Evolutionary conservation across 371 early-diverging fungal genomes (phyloP).

Genomic region (Amoeboaphelidium protococcarum): DNA sequence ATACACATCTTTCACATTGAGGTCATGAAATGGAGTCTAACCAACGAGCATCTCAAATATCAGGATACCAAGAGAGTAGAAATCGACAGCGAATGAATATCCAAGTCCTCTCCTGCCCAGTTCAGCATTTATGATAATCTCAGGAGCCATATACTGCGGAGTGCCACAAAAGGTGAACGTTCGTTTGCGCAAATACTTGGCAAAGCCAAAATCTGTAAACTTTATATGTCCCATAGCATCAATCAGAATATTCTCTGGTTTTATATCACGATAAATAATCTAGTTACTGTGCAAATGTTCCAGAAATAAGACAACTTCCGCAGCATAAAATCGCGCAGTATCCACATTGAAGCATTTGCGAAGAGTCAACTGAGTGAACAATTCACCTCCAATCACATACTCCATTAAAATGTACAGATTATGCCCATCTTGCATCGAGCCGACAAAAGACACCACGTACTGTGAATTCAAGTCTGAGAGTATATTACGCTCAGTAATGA

Average conservation of each 20-base stretch:
- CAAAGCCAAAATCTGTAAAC: conserved; percentile 14
- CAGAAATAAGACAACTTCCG: conserved; percentile 10
- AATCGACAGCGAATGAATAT: conserved; percentile 11
- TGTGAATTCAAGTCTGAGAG: conserved; percentile 6
- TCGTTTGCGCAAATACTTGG: conserved; percentile 4
- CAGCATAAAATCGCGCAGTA: conserved; percentile 8
- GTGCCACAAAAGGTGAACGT: conserved; percentile 13
- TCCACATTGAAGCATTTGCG: conserved; percentile 1
- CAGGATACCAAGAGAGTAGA: conserved; percentile 12
- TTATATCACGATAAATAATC: conserved; percentile 15
- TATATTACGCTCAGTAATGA: conserved; percentile 12
- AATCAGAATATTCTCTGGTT: conserved; percentile 14
- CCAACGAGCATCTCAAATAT: conserved; percentile 12
- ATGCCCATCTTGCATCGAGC: conserved; percentile 1
- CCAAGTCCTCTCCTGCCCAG: conserved; percentile 1
- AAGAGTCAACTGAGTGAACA: conserved; percentile 6
- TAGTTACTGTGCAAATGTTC: conserved; percentile 12
- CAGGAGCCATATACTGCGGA: conserved; percentile 11
- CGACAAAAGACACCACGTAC: conserved; percentile 12
- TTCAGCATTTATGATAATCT: conserved; percentile 8
- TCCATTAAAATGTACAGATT: conserved; percentile 1
- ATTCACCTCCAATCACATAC: conserved; percentile 10
- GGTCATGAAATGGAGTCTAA: background rate
- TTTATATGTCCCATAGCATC: conserved; percentile 11
- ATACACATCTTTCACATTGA: background rate